Evolutionary conservation across 768 basidiomycete genomes (phyloP).

Genomic region (Russula griseocarnosa): DNA sequence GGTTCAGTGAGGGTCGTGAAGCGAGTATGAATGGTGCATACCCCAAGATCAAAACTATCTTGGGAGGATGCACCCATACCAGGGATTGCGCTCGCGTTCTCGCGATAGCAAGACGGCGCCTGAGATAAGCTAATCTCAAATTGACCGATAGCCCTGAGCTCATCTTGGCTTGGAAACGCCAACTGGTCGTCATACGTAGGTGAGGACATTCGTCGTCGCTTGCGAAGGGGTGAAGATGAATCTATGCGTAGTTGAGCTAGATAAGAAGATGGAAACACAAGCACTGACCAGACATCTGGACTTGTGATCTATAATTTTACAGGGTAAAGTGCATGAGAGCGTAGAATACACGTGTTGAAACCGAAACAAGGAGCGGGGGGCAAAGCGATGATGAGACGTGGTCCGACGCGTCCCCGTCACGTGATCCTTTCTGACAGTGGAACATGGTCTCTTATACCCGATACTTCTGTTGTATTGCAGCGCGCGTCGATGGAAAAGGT

Average conservation of each 20-base stretch:
- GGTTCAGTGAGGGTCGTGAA: neutral
- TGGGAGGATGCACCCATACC: neutral
- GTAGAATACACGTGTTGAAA: neutral
- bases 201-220: slow-evolving; percentile 59
- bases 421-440: neutral
- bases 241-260: slow-evolving; percentile 17
- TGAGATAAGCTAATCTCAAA: slow-evolving; percentile 20
- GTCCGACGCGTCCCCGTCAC: slow-evolving; percentile 2
- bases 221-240: slow-evolving; percentile 44
- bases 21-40: neutral
- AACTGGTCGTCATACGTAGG: slow-evolving; percentile 49
- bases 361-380: neutral
- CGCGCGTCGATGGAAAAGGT: neutral
- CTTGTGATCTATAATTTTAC: neutral
- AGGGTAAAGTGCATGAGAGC: neutral
- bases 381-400: neutral
- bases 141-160: slow-evolving; percentile 7
- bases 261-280: neutral
- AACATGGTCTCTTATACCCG: too few species aligned
- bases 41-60: neutral
- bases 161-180: slow-evolving; percentile 46
- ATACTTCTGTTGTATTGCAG: neutral
- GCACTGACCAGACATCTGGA: slow-evolving; percentile 9
- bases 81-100: neutral
- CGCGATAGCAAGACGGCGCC: neutral